phyloP scores from a whole-genome alignment of 768 basidiomycete genomes.

The Trametes sanguinea region DNA sequence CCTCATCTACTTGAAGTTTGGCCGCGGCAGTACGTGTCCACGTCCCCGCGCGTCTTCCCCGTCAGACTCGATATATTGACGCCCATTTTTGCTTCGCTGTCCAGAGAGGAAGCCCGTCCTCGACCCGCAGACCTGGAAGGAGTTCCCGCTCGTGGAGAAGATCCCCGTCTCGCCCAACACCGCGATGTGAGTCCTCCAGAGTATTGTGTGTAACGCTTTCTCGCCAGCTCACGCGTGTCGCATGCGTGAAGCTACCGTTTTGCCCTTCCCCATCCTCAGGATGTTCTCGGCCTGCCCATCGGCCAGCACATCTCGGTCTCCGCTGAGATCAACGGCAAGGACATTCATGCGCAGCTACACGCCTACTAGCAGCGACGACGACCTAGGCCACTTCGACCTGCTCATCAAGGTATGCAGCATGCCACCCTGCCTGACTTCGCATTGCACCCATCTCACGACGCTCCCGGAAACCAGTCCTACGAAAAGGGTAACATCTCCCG shows the following conservation, averaged over 20 bases:
- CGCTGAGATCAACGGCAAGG: slow-evolving; percentile 90
- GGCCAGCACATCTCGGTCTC: slow-evolving; percentile 95
- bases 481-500: slow-evolving; percentile 97
- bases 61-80: slow-evolving; percentile 7
- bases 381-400: slow-evolving; percentile 92
- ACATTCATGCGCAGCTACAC: slow-evolving; percentile 93
- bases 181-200: slow-evolving; percentile 66
- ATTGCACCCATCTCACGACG: slow-evolving; percentile 5
- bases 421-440: background rate
- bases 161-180: slow-evolving; percentile 91
- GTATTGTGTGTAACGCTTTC: background rate
- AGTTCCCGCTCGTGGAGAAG: slow-evolving; percentile 82
- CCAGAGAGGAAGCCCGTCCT: slow-evolving; percentile 71
- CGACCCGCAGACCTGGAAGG: slow-evolving; percentile 74
- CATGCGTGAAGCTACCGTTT: slow-evolving; percentile 78
- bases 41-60: background rate
- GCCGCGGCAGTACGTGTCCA: slow-evolving; percentile 15
- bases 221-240: slow-evolving; percentile 3
- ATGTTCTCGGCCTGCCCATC: slow-evolving; percentile 89
- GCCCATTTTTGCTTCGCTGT: background rate
- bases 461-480: slow-evolving; percentile 65
- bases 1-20: slow-evolving; percentile 55
- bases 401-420: slow-evolving; percentile 79
- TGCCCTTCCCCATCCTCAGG: slow-evolving; percentile 69
- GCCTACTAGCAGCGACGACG: slow-evolving; percentile 91